Base-by-base conservation (phyloP, 345 rosid genomes). In the Turritis glabra region DNA sequence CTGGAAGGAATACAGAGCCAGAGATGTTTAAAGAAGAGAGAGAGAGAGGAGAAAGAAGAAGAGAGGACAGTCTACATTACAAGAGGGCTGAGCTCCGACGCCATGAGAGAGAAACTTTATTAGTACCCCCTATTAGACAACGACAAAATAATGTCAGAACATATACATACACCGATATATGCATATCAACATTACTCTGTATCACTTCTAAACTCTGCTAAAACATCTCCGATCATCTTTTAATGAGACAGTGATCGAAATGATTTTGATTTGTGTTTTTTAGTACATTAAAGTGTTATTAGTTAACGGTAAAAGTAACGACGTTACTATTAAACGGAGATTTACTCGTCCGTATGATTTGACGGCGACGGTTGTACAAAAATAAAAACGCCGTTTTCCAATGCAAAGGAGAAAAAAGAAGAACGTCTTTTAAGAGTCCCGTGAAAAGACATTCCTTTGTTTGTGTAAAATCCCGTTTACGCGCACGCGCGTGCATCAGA, bases 271-370 rank as follows among this genome's bases (percentile, higher is more conserved):
- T 61, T 60, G 67, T 26, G 67, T 26, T 18, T 48, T 67, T 29
- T 72, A 50, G 41, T 50, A 12, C 52, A 25, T 50, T 17, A 17
- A 0, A 19, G 15, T 29, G 7, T 27, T 32, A 29, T 1, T n/a
- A 1, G 21, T 65, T 80, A 86, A 90, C 95, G 87, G 84, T 89
- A 82, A 89, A 79, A 0, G 89, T 88, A 59, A 80, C 75, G 89
- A 85, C 91, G 90, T 88, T 82, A 71, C 0, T 69, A 46, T 19
- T 5, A 15, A 35, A 64, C 52, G 63, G 63, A 26, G 51, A 33
- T 13, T 52, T 40, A 8, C 12, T 44, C 2, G 12, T 13, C 38
- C 63, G 58, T 65, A 17, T 69, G 76, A 64, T 57, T 77, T 55
- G 76, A 77, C 80, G 77, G 77, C 66, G 76, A 70, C 76, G 72